phyloP scores from a whole-genome alignment of 257 asterid genomes.

The Solanum rostratum region DNA sequence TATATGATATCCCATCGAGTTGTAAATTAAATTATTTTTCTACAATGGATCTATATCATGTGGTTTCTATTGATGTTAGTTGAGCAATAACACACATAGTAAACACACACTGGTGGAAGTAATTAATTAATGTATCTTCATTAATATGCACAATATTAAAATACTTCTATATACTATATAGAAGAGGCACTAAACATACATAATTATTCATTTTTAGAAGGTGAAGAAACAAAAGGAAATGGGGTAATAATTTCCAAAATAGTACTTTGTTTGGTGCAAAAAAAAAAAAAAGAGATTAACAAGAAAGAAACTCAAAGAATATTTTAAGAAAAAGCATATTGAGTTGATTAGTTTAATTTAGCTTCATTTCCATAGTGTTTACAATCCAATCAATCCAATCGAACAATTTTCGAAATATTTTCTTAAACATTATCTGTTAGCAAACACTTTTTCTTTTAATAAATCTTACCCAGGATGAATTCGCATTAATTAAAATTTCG shows the following conservation, averaged over 20 bases:
- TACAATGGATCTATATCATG: no score
- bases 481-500: neutral
- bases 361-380: neutral
- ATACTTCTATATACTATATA: neutral
- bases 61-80: no score
- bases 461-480: neutral
- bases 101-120: neutral
- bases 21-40: no score
- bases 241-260: slow-evolving; percentile 9
- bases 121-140: neutral
- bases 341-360: neutral
- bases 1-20: no score
- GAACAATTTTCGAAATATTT: no score
- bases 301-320: neutral
- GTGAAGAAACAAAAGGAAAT: slow-evolving; percentile 7
- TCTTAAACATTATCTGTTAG: no score
- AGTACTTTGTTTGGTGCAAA: slow-evolving; percentile 6
- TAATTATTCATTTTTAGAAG: neutral
- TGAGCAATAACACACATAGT: neutral
- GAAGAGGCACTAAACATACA: slow-evolving; percentile 4
- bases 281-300: neutral
- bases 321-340: neutral
- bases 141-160: neutral
- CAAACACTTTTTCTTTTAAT: neutral
- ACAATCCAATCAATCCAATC: no score